Evolutionary conservation across 106 monocot species (phyloP), one percentile per base, ranked within the genome.

Genomic region (Amphibolis antarctica): DNA sequence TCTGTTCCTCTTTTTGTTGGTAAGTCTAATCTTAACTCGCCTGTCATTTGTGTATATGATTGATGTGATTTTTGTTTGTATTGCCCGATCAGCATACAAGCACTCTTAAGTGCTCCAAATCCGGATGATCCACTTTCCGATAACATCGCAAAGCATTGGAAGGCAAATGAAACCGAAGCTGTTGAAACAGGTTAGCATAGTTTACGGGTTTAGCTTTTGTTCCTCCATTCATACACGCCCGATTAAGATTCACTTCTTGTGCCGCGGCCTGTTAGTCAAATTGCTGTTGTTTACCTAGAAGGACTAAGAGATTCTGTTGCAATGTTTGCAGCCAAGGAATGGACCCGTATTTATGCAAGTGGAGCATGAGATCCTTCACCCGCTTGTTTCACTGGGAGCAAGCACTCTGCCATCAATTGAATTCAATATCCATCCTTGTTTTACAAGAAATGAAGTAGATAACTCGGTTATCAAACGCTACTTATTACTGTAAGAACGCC

Each of bases 61-160:
- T 19, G 4, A 55, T 25, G 1, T 20, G 1, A 15, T 31, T 12
- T 28, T 59, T 44, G 18, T 15, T 63, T 46, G 14, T 26, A 1
- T 45, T 47, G 11, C 44, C 47, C 15, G 19, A 45, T 25, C 67
- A 75, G 74, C 28, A 75, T 75, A 62, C 74, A 75, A 68, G 74
- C 74, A 10, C 74, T 75, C 43, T 25, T 75, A 42, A 79, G 79
- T 55, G 79, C 79, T 29, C 79, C 79, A 44, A 79, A 79, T 46
- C 79, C 79, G 53, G 79, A 79, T 66, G 79, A 79, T 20, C 79
- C 79, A 25, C 69, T 79, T 28, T 73, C 79, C 11, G 79, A 79
- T 24, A 79, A 74, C 52, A 55, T 79, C 61, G 79, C 79, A 10
- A 79, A 79, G 52, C 79, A 79, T 47, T 79, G 79, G 79, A 79